Conservation (phyloP, 495 filamentous ascomycete species). For the Elasticomyces elasticus region DNA sequence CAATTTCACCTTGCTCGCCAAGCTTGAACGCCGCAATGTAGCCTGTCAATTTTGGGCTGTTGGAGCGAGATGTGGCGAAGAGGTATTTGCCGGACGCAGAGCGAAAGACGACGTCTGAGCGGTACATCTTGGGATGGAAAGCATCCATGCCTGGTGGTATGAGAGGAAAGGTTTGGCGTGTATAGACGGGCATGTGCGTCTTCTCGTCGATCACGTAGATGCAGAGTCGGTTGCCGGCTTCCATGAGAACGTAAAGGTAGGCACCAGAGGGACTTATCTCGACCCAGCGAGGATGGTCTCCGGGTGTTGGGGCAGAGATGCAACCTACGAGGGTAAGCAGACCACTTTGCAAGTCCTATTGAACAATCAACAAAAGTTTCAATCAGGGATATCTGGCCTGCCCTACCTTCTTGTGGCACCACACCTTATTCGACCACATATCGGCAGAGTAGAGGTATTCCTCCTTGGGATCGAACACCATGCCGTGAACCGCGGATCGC, state of each 20-base stretch:
- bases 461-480: slow-evolving; percentile 78
- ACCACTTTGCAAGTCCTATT: slow-evolving; percentile 42
- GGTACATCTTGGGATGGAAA: slow-evolving; percentile 46
- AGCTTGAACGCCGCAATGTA: slow-evolving; percentile 72
- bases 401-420: slow-evolving; percentile 61
- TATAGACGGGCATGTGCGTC: slow-evolving; percentile 73
- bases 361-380: not conserved
- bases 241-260: slow-evolving; percentile 77
- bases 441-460: slow-evolving; percentile 81
- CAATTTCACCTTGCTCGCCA: slow-evolving; percentile 55
- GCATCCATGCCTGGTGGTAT: slow-evolving; percentile 53
- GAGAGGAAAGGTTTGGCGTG: slow-evolving; percentile 62
- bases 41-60: slow-evolving; percentile 57
- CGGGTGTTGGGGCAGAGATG: slow-evolving; percentile 56
- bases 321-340: slow-evolving; percentile 56
- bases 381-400: not conserved
- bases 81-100: slow-evolving; percentile 57
- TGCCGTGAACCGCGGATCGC: slow-evolving; percentile 74
- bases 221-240: slow-evolving; percentile 67
- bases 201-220: slow-evolving; percentile 69
- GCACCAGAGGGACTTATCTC: slow-evolving; percentile 65
- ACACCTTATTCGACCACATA: slow-evolving; percentile 73
- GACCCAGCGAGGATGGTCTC: slow-evolving; percentile 76
- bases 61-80: slow-evolving; percentile 72
- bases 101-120: slow-evolving; percentile 65